Evolutionary conservation across 306 rosid species (phyloP).

Genomic region (Prunus armeniaca): DNA sequence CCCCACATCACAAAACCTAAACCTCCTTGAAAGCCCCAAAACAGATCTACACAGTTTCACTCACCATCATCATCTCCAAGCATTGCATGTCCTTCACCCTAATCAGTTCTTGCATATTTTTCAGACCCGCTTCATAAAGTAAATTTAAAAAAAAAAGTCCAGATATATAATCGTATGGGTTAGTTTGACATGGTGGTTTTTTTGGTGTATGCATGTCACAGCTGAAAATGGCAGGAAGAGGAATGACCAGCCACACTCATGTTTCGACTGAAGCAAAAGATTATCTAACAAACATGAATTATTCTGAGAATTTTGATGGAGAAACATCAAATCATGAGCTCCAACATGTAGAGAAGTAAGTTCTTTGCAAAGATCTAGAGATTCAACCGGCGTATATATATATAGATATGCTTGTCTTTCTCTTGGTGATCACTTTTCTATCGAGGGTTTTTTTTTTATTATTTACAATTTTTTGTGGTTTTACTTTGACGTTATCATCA

Average conservation of each 20-base stretch:
- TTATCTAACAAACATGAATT: background rate
- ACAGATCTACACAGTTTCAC: background rate
- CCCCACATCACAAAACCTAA: background rate
- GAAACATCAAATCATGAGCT: background rate
- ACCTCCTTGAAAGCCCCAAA: background rate
- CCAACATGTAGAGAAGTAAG: background rate
- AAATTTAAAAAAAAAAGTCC: too few relatives aligned
- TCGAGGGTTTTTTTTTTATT: background rate
- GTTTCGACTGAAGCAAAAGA: background rate
- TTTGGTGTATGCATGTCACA: background rate
- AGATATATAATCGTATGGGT: too few relatives aligned
- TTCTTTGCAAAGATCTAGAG: background rate
- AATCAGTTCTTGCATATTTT: background rate
- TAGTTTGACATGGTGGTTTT: too few relatives aligned
- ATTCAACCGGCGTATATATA: too few relatives aligned
- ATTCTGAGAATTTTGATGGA: slow-evolving; percentile 1
- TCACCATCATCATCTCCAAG: background rate
- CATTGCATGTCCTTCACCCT: background rate
- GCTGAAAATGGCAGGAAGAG: background rate
- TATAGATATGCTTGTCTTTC: background rate
- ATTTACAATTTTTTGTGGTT: background rate
- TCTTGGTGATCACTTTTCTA: background rate
- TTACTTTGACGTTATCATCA: background rate
- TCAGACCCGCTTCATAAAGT: too few relatives aligned
- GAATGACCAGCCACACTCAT: background rate